These are phyloP conservation scores for Hypoxylon sp. DNA, from an alignment of 2,329 filamentous ascomycete species.

Conservation along the genomic window DNA sequence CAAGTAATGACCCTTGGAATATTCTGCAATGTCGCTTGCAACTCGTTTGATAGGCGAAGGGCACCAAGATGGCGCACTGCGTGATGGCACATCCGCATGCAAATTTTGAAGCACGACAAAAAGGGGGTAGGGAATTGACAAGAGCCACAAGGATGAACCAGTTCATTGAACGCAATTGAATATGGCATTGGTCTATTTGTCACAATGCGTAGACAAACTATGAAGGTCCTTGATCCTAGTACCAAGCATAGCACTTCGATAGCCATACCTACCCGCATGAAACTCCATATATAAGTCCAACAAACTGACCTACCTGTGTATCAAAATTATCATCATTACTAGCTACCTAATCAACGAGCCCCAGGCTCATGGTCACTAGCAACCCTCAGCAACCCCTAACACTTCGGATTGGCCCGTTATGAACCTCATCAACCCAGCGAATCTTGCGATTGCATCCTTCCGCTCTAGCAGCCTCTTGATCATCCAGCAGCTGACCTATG, in stretches of 20 bases:
- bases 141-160: background rate
- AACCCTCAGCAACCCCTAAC: background rate
- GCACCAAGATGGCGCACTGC: no score
- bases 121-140: background rate
- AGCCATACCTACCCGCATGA: background rate
- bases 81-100: background rate
- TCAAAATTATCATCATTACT: background rate
- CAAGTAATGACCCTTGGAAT: background rate
- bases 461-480: background rate
- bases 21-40: background rate
- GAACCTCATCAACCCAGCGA: slow-evolving; percentile 30
- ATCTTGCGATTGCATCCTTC: slow-evolving; percentile 16
- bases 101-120: background rate
- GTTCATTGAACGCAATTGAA: background rate
- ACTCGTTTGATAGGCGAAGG: background rate
- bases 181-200: background rate
- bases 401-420: slow-evolving; percentile 7
- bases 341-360: slow-evolving; percentile 1
- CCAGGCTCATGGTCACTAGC: slow-evolving; percentile 4
- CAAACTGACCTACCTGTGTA: background rate
- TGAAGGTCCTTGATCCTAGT: background rate
- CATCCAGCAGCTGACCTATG: background rate
- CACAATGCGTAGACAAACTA: background rate
- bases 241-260: background rate
- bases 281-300: background rate